These are phyloP conservation scores for Paraurostyla sp. DNA, from an alignment of 73 alveolate genomes.

Conservation along the genomic window DNA sequence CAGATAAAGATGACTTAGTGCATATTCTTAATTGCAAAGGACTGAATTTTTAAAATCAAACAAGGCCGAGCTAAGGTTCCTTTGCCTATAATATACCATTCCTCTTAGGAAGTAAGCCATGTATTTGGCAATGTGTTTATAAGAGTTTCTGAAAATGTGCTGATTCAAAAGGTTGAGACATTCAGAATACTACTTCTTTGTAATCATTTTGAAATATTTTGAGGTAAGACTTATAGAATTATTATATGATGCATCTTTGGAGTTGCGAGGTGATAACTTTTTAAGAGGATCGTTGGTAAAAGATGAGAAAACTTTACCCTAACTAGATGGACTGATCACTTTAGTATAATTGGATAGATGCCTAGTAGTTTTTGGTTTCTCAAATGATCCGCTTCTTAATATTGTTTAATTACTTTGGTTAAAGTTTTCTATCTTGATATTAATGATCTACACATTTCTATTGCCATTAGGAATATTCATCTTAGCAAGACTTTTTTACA, in stretches of 20 bases:
- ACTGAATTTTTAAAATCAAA: neutral
- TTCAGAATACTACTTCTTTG: neutral
- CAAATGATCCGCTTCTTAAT: neutral
- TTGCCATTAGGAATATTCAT: too few species aligned
- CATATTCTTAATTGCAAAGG: neutral
- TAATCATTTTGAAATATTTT: neutral
- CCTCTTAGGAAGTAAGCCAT: constrained; percentile 28
- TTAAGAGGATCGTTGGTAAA: too few species aligned
- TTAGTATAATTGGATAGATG: neutral
- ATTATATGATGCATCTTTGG: neutral
- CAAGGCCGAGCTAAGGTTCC: neutral
- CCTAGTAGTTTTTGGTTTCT: neutral
- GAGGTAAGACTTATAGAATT: neutral
- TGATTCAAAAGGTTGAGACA: neutral
- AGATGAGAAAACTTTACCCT: neutral
- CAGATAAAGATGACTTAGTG: neutral
- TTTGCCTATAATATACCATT: neutral
- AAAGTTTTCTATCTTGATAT: neutral
- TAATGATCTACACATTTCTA: neutral
- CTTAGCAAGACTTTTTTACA: too few species aligned
- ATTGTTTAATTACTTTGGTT: neutral
- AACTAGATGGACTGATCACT: neutral
- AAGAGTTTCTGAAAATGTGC: constrained; percentile 30
- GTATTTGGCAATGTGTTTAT: neutral
- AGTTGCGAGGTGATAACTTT: too few species aligned